phyloP scores from a whole-genome alignment of 1,284 basidiomycete genomes.

The Ganoderma resinaceum region DNA sequence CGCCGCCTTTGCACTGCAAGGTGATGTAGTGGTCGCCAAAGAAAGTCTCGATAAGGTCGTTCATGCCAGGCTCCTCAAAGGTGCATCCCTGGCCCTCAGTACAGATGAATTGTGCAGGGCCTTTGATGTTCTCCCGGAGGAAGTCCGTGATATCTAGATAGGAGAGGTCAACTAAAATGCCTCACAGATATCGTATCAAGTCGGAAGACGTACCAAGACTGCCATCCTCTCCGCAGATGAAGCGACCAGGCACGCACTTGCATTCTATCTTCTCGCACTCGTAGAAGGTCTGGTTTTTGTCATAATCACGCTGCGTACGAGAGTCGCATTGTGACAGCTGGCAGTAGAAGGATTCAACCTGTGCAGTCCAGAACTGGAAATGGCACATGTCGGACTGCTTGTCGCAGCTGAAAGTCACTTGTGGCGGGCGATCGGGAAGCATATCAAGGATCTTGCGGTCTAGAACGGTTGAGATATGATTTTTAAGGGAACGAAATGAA shows the following conservation, averaged over 20 bases:
- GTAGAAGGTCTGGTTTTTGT: slow-evolving; percentile 79
- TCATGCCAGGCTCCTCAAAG: slow-evolving; percentile 98
- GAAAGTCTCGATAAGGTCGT: slow-evolving; percentile 90
- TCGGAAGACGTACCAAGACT: slow-evolving; percentile 77
- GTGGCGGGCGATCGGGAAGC: slow-evolving; percentile 87
- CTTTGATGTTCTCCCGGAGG: slow-evolving; percentile 87
- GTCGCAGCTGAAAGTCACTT: slow-evolving; percentile 94
- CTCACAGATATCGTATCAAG: background rate
- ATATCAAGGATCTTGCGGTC: slow-evolving; percentile 91
- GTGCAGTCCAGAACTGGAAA: slow-evolving; percentile 98
- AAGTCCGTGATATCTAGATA: slow-evolving; percentile 93
- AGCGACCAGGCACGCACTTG: slow-evolving; percentile 89
- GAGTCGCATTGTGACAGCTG: slow-evolving; percentile 75
- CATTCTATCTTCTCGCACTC: slow-evolving; percentile 87
- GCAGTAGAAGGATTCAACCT: slow-evolving; percentile 96
- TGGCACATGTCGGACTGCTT: slow-evolving; percentile 68
- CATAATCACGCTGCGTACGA: slow-evolving; percentile 58
- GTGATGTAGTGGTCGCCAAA: slow-evolving; percentile 94
- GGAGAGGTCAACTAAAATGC: slow-evolving; percentile 8
- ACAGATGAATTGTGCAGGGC: slow-evolving; percentile 90
- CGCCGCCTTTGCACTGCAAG: slow-evolving; percentile 87
- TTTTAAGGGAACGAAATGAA: too few species aligned
- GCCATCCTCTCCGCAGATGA: slow-evolving; percentile 96
- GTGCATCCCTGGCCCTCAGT: slow-evolving; percentile 77
- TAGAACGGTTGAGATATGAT: slow-evolving; percentile 38